Base-by-base conservation (phyloP, 2,329 filamentous ascomycete species). In the Aspergillaceae sp. region DNA sequence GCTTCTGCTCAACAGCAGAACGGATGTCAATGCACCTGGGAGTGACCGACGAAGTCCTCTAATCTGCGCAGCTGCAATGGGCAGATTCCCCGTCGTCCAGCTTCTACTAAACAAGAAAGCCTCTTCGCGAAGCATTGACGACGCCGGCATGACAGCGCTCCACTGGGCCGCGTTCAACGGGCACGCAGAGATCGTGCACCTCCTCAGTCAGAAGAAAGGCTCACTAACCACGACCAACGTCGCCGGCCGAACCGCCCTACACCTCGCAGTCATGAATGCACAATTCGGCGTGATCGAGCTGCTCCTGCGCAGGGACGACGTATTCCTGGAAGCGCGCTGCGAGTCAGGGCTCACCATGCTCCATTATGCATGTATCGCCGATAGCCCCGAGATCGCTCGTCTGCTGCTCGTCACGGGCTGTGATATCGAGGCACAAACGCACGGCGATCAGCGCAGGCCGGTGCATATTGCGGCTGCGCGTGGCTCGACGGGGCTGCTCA, bases 91-190 rank as follows among this genome's bases (percentile, higher is more conserved):
- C 27, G 56, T 56, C 26, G 60, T 60, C 5, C 52, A 61, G 28
- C 51, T 60, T 42, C 55, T 69, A 4, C 40, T 69, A 4, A 59
- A 61, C 38, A 57, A 53, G 40, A 66, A 60, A 44, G 63, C 65
- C 1, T 61, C 56, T 4, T 42, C 47, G 5, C 55, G 56, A 40
- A 49, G 49, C 34, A 47, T 49, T 1, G 64, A 63, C 42, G 63
- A 68, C 41, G 56, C 51, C 10, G 59, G 56, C 4, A 68, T 68
- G 65, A 66, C 62, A 6, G 58, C 63, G 0, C 43, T 69, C 19
- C 66, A 69, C 42, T 68, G 64, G 65, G 66, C 66, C 28, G 57
- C 60, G 5, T 66, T 57, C 47, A 66, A 66, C 42, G 66, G 65
- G 1, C 65, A 68, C 42, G 54, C 58, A n/a, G 63, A 68, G 28